These are phyloP conservation scores for Cytospora piceae DNA, from an alignment of 2,329 filamentous ascomycete genomes.

Conservation along the genomic window DNA sequence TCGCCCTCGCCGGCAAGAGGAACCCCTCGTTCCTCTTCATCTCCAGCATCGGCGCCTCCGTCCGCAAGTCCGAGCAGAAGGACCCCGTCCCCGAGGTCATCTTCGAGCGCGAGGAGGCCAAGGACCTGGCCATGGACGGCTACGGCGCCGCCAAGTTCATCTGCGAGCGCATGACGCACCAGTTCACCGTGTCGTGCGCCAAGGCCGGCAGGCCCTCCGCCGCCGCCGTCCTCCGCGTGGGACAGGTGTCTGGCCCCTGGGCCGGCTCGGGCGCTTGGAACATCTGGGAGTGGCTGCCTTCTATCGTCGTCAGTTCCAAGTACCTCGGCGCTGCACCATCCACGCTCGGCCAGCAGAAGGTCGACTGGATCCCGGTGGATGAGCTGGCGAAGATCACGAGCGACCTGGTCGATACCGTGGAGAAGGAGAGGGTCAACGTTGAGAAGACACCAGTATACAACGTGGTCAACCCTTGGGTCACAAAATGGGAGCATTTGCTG, in stretches of 20 bases:
- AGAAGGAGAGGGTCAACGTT: background rate
- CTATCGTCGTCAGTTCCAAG: slow-evolving; percentile 36
- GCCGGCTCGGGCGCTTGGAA: slow-evolving; percentile 36
- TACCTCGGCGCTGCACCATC: slow-evolving; percentile 33
- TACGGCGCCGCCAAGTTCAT: slow-evolving; percentile 38
- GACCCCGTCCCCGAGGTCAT: slow-evolving; percentile 34
- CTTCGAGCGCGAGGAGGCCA: slow-evolving; percentile 26
- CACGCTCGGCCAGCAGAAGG: slow-evolving; percentile 31
- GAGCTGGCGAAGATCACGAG: slow-evolving; percentile 34
- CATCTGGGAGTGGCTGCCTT: slow-evolving; percentile 37
- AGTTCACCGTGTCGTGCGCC: slow-evolving; percentile 29
- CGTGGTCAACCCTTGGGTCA: slow-evolving; percentile 19
- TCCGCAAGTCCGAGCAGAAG: slow-evolving; percentile 24
- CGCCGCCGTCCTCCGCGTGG: slow-evolving; percentile 33
- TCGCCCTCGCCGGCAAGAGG: slow-evolving; percentile 36
- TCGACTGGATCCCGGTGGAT: slow-evolving; percentile 39
- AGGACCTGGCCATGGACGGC: slow-evolving; percentile 33
- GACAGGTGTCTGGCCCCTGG: slow-evolving; percentile 37
- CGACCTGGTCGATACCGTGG: slow-evolving; percentile 34
- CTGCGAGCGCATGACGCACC: slow-evolving; percentile 37
- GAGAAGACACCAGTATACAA: slow-evolving; percentile 17
- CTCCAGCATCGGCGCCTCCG: slow-evolving; percentile 36
- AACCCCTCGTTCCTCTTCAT: slow-evolving; percentile 34
- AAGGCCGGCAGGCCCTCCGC: slow-evolving; percentile 26
- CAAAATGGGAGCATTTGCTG: slow-evolving; percentile 18